Base-by-base conservation (phyloP, 805 yeast genomes). In the baker's yeast (Saccharomyces cerevisiae) region DNA sequence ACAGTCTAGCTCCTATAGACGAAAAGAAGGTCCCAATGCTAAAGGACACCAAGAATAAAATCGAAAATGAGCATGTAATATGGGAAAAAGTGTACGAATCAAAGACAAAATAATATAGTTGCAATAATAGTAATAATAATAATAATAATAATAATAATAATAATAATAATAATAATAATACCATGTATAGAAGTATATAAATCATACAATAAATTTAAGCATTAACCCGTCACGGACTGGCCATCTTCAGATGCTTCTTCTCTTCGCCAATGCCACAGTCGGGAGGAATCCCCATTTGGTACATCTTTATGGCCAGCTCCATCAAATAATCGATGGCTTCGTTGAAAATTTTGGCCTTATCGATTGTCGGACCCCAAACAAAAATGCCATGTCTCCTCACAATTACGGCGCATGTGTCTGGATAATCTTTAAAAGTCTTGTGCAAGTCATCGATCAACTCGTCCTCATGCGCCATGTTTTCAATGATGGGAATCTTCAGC, bases 341-440 rank as follows among this genome's bases (percentile, higher is more conserved):
- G 67, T 90, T 90, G 68, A 87, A 86, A 13, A 92, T 80, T 71
- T 92, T 92, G 50, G 97, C 97, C 71, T 91, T 89, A 87, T 95
- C 87, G 11, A 89, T 87, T 27, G 79, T 82, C 61, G 85, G 89
- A 26, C 97, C 97, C 97, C 97, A 92, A n/a, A 90, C 96, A 67
- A 85, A 92, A 48, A 92, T 84, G 0, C 98, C 98, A 66, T 92
- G 98, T 64, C 97, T 78, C 70, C 96, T 80, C 6, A 92, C 97
- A 52, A 92, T 74, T 0, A 92, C 89, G 0, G 97, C 97, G 2
- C 90, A 81, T 3, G 96, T 73, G 0, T 80, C 76, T 1, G 97
- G 97, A 62, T 89, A 85, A 14, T 77, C 74, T n/a, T 61, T 68
- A 52, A 91, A 80, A 0, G 90, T 85, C 54, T 78, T 70, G 57